Conservation (phyloP, 1,139 yeast genomes). For the Kodamaea sp. region DNA sequence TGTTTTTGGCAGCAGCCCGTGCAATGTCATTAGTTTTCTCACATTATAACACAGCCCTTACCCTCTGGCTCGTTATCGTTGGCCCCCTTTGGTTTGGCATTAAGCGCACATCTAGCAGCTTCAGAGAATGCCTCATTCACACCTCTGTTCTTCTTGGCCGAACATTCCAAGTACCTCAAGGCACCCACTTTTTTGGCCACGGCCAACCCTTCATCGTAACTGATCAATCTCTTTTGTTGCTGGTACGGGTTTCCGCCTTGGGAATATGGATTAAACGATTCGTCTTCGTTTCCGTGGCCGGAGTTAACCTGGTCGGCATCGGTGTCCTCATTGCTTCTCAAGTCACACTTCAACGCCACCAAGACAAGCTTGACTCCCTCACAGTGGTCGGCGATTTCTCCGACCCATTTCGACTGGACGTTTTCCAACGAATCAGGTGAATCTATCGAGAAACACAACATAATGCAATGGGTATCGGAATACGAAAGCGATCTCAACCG, state of each 20-base stretch:
- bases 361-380: constrained; percentile 92
- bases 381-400: constrained; percentile 94
- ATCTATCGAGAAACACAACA: constrained; percentile 94
- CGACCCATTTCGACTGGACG: constrained; percentile 91
- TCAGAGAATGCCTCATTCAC: constrained; percentile 97
- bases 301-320: constrained; percentile 27
- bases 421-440: constrained; percentile 92
- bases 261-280: constrained; percentile 37
- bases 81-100: constrained; percentile 84
- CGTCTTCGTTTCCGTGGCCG: constrained; percentile 26
- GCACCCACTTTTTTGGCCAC: constrained; percentile 90
- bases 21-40: constrained; percentile 7
- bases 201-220: constrained; percentile 79
- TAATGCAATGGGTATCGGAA: constrained; percentile 94
- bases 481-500: constrained; percentile 85
- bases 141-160: constrained; percentile 91
- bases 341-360: constrained; percentile 93
- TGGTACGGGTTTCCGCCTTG: constrained; percentile 35
- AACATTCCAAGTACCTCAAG: constrained; percentile 83
- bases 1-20: too few species aligned
- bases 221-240: constrained; percentile 56
- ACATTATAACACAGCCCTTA: constrained; percentile 46
- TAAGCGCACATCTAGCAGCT: constrained; percentile 93
- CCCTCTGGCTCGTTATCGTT: constrained; percentile 49
- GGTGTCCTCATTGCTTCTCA: constrained; percentile 55